Conservation (phyloP, 495 filamentous ascomycete species). For the Talaromyces borbonicus region DNA sequence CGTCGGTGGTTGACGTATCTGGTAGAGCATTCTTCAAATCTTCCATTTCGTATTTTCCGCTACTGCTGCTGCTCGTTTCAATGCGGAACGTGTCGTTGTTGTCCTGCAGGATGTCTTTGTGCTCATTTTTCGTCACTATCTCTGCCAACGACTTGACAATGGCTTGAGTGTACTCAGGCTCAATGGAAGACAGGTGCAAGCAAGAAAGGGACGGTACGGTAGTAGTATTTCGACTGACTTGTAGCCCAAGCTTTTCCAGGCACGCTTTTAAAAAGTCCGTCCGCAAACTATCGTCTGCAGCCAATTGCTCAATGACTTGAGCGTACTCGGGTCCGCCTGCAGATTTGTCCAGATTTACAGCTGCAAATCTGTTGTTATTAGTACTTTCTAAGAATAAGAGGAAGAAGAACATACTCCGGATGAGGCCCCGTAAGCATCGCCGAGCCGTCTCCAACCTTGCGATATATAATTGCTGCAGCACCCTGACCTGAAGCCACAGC, state of each 20-base stretch:
- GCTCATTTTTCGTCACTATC: constrained; percentile 55
- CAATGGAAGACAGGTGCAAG: constrained; percentile 69
- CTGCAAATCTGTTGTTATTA: constrained; percentile 58
- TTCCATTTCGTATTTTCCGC: constrained; percentile 51
- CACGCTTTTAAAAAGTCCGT: constrained; percentile 73
- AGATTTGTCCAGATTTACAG: constrained; percentile 60
- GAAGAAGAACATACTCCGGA: constrained; percentile 62
- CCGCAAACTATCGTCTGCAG: constrained; percentile 60
- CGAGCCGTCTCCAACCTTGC: constrained; percentile 75
- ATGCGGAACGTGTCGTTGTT: constrained; percentile 82
- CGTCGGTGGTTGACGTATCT: too few species aligned
- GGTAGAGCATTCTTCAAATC: constrained; percentile 42
- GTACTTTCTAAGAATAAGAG: neutral
- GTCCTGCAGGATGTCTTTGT: constrained; percentile 67
- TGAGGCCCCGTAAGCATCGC: constrained; percentile 82
- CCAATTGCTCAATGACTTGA: constrained; percentile 55
- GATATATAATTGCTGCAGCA: constrained; percentile 73
- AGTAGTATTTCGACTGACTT: constrained; percentile 57
- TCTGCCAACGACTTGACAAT: constrained; percentile 59
- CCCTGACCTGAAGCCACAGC: constrained; percentile 65
- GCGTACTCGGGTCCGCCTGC: constrained; percentile 54
- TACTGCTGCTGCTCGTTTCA: too few species aligned
- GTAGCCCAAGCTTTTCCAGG: constrained; percentile 70
- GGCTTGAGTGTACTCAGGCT: constrained; percentile 51
- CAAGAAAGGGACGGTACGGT: constrained; percentile 73